These are phyloP conservation scores for Neopestalotiopsis sp. DNA, from an alignment of 2,329 filamentous ascomycete species.

Conservation along the genomic window DNA sequence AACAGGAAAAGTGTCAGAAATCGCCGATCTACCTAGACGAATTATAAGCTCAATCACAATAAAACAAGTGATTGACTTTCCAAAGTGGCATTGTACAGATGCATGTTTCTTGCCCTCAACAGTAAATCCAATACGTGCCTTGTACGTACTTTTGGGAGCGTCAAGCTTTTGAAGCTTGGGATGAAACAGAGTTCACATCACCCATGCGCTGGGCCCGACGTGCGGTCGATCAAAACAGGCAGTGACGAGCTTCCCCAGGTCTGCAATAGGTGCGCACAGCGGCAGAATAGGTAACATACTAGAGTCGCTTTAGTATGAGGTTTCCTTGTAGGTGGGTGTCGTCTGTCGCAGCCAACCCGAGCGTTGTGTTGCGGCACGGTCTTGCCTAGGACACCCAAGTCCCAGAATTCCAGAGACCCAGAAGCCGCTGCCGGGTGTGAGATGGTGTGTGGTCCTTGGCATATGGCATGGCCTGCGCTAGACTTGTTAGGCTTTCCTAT, in stretches of 20 bases:
- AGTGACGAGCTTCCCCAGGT: background rate
- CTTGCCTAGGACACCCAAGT: background rate
- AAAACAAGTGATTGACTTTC: too few species aligned
- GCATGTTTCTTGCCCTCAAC: background rate
- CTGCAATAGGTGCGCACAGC: background rate
- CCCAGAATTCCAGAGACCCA: background rate
- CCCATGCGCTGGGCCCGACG: background rate
- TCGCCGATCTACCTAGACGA: background rate
- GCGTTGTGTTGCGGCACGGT: background rate
- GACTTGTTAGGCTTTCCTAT: background rate
- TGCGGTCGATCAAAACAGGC: background rate
- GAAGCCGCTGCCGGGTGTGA: background rate
- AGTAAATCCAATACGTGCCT: background rate
- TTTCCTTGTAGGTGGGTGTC: background rate
- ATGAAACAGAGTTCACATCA: constrained; percentile 1
- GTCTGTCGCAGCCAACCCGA: background rate
- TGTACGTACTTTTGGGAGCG: background rate
- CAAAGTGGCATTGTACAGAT: background rate
- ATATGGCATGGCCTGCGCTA: background rate
- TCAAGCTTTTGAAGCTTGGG: background rate
- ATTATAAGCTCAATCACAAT: background rate
- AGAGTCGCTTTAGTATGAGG: background rate
- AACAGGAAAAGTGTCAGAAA: background rate
- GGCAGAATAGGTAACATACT: background rate
- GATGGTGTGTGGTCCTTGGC: background rate